These are phyloP conservation scores for Suhomyces chickasaworum DNA, from an alignment of 1,139 yeast species.

Conservation along the genomic window DNA sequence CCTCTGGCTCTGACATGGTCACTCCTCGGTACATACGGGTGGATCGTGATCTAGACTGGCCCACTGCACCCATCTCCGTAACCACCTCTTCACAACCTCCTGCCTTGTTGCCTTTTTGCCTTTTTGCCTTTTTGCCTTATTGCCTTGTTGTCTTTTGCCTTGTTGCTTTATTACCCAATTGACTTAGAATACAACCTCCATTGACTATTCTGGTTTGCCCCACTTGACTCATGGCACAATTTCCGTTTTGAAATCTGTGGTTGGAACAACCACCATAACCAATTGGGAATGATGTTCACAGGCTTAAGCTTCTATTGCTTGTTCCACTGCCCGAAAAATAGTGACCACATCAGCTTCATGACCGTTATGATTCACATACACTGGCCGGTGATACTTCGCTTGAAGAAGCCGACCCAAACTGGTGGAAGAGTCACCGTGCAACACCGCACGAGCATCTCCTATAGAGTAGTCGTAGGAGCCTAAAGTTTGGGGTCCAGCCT, in stretches of 20 bases:
- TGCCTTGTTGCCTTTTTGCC: no score
- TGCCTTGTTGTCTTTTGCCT: neutral
- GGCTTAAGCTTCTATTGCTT: slow-evolving; percentile 1
- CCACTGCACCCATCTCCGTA: neutral
- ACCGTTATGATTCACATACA: slow-evolving; percentile 20
- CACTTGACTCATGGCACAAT: no score
- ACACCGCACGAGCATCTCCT: slow-evolving; percentile 14
- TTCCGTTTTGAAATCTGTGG: no score
- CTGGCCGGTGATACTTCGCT: slow-evolving; percentile 17
- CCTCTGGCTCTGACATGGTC: slow-evolving; percentile 2
- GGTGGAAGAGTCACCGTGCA: slow-evolving; percentile 4
- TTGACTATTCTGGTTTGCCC: no score
- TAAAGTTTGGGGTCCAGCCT: slow-evolving; percentile 17
- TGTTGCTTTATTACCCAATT: neutral
- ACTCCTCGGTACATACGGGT: slow-evolving; percentile 6
- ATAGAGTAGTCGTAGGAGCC: slow-evolving; percentile 28
- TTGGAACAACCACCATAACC: no score
- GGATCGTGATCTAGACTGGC: slow-evolving; percentile 3
- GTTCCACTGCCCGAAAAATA: slow-evolving; percentile 15
- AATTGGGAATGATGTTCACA: neutral
- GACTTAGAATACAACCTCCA: neutral
- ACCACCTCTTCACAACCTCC: neutral
- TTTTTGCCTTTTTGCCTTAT: neutral
- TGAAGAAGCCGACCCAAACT: slow-evolving; percentile 16
- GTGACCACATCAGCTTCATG: slow-evolving; percentile 15